These are phyloP conservation scores for Rhododendron williamsianum DNA, from an alignment of 148 eudicot genomes.

Conservation along the genomic window DNA sequence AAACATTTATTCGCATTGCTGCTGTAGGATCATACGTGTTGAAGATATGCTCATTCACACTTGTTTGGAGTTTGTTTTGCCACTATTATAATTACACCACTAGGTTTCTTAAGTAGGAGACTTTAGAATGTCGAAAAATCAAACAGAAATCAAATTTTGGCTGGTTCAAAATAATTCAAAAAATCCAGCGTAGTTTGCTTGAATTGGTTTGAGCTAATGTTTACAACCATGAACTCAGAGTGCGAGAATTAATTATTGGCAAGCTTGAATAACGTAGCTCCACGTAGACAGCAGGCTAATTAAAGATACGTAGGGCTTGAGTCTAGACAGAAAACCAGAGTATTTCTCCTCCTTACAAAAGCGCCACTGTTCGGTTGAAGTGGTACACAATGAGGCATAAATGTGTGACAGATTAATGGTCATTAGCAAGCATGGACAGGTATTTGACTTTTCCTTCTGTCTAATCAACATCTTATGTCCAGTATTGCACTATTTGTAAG, in stretches of 20 bases:
- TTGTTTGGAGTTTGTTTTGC: background rate
- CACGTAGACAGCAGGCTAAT: background rate
- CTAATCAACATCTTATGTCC: background rate
- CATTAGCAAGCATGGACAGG: background rate
- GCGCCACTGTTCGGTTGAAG: background rate
- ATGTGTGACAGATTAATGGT: background rate
- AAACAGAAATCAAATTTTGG: background rate
- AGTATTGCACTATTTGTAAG: background rate
- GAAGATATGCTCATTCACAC: background rate
- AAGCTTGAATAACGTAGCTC: background rate
- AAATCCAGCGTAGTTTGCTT: background rate
- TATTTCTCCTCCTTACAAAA: background rate
- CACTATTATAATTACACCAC: background rate
- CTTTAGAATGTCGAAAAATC: background rate
- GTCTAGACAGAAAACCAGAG: background rate
- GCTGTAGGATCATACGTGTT: background rate
- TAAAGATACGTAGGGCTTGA: background rate
- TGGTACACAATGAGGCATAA: background rate
- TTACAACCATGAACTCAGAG: background rate
- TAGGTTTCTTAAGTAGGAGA: background rate
- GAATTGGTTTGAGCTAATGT: background rate
- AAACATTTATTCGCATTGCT: conserved; percentile 5
- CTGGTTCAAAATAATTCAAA: background rate
- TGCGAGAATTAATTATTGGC: background rate
- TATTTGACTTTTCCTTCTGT: background rate